Conservation (phyloP, 257 asterid species). For the Pogostemon cablin region DNA sequence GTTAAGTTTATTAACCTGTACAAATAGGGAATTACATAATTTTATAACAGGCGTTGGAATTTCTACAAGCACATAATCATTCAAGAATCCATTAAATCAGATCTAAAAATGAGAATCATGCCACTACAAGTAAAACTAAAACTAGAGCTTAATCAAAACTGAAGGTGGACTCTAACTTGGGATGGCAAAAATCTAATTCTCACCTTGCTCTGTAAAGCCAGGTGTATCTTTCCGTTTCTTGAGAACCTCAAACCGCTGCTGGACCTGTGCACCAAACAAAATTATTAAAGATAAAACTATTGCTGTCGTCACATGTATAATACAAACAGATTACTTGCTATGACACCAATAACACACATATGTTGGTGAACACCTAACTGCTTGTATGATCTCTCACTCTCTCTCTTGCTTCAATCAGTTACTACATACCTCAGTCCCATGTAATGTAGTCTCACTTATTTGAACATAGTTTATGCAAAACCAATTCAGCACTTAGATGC, state of each 20-base stretch:
- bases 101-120: constrained; percentile 23
- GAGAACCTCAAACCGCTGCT: constrained; percentile 82
- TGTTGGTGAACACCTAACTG: constrained; percentile 5
- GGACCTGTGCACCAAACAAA: constrained; percentile 63
- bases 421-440: background rate
- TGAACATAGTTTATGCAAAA: background rate
- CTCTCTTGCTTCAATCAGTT: background rate
- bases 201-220: constrained; percentile 90
- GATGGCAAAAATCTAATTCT: constrained; percentile 19
- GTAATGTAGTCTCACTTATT: background rate
- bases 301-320: constrained; percentile 16
- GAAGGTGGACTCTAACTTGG: background rate
- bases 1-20: background rate
- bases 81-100: background rate
- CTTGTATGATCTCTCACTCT: background rate
- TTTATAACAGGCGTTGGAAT: background rate
- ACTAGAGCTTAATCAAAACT: constrained; percentile 19
- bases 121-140: constrained; percentile 20
- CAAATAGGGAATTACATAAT: background rate
- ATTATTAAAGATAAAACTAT: constrained; percentile 3
- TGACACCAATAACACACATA: background rate
- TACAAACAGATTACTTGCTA: constrained; percentile 17
- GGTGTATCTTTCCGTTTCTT: constrained; percentile 90
- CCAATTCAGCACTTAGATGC: background rate
- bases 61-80: background rate